Conservation (phyloP, 306 rosid genomes). For the Lagenaria siceraria region DNA sequence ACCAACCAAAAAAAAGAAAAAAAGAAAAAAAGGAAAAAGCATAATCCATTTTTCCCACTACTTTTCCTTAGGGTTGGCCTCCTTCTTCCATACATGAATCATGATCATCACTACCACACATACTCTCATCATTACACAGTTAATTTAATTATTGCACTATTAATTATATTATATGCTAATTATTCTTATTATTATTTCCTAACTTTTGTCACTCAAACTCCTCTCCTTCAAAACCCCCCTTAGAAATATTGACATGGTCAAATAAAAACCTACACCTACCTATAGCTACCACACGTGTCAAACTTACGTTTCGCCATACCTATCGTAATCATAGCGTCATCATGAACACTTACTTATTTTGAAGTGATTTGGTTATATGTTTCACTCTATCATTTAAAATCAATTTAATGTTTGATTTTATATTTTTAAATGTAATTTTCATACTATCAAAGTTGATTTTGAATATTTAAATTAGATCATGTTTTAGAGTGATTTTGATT, state of each 20-base stretch:
- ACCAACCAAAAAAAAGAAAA: constrained; percentile 3
- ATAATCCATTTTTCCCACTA: not conserved
- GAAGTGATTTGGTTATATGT: not conserved
- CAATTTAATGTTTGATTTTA: no score
- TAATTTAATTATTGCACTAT: not conserved
- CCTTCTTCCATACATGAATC: not conserved
- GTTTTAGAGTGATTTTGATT: no score
- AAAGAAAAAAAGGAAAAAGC: no score
- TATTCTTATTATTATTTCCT: not conserved
- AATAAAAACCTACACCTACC: not conserved
- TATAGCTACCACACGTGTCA: not conserved
- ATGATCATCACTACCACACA: not conserved
- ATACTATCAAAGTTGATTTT: no score
- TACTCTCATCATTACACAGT: not conserved
- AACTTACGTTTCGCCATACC: not conserved
- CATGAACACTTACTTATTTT: not conserved
- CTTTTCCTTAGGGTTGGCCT: not conserved
- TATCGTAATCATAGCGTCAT: not conserved
- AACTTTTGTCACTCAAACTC: not conserved
- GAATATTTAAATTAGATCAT: no score
- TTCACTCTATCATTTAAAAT: no score
- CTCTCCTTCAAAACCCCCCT: not conserved
- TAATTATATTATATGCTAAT: not conserved
- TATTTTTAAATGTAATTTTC: no score
- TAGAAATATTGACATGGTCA: not conserved